Evolutionary conservation across 345 rosid genomes (phyloP).

Genomic region (Hirschfeldia incana): DNA sequence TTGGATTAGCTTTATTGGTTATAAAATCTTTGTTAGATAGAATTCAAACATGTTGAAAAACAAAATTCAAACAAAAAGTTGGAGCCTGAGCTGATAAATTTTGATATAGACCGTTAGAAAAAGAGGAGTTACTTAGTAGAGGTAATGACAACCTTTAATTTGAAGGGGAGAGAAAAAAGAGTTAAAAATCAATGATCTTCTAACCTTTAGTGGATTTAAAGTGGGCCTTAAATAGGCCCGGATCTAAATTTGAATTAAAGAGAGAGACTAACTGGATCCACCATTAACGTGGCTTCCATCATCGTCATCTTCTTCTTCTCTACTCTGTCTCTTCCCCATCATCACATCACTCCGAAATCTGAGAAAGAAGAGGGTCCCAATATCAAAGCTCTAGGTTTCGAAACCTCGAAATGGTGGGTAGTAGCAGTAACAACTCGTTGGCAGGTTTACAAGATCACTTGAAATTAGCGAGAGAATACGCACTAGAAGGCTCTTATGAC

Average conservation of each 20-base stretch:
- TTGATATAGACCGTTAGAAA: neutral
- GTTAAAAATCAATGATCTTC: slow-evolving; percentile 1
- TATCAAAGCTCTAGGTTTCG: neutral
- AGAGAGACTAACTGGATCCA: slow-evolving; percentile 25
- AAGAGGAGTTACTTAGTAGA: too few species aligned
- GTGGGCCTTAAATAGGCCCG: slow-evolving; percentile 38
- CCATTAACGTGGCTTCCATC: slow-evolving; percentile 34
- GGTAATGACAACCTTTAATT: neutral
- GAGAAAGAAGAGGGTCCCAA: slow-evolving; percentile 13
- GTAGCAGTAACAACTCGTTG: slow-evolving; percentile 48
- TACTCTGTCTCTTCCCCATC: slow-evolving; percentile 7
- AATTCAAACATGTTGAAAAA: too few species aligned
- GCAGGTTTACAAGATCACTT: slow-evolving; percentile 94
- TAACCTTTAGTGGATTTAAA: slow-evolving; percentile 13
- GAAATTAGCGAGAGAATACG: slow-evolving; percentile 93
- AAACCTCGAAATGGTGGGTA: slow-evolving; percentile 45
- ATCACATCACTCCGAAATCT: slow-evolving; percentile 27
- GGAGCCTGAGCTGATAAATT: neutral
- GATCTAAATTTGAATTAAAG: slow-evolving; percentile 18
- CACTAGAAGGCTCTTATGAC: slow-evolving; percentile 92
- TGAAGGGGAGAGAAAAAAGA: neutral
- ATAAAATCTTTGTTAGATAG: too few species aligned
- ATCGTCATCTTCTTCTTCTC: slow-evolving; percentile 11
- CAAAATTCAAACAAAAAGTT: neutral
- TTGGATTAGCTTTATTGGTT: neutral